Conservation (phyloP, 2,329 filamentous ascomycete species). For the Colletotrichum incanum region DNA sequence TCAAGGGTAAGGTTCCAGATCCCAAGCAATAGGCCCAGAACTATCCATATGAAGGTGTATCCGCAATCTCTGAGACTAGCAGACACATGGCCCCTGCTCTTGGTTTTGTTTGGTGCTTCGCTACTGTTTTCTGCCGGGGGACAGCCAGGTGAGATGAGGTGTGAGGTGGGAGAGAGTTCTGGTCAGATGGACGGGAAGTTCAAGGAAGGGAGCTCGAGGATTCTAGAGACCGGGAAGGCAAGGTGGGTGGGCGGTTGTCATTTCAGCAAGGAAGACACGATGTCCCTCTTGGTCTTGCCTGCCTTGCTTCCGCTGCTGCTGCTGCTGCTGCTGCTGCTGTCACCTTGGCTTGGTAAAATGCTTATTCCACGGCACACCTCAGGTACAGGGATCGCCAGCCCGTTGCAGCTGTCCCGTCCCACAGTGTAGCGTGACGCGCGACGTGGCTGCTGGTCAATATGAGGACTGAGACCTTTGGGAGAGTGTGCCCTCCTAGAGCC, state of each 20-base stretch:
- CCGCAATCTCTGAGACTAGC: constrained; percentile 37
- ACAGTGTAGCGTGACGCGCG: constrained; percentile 26
- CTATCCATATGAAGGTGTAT: constrained; percentile 20
- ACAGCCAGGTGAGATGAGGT: constrained; percentile 10
- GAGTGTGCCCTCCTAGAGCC: neutral
- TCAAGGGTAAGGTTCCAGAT: constrained; percentile 10
- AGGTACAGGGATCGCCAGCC: constrained; percentile 27
- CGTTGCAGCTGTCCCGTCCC: constrained; percentile 15
- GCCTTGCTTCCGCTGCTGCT: neutral
- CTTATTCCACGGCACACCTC: constrained; percentile 25
- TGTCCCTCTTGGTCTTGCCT: neutral
- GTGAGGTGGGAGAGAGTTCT: constrained; percentile 14
- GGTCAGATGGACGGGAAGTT: constrained; percentile 9
- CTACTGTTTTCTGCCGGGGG: neutral
- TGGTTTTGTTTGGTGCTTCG: constrained; percentile 23
- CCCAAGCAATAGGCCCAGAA: constrained; percentile 11
- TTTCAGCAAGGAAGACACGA: constrained; percentile 5
- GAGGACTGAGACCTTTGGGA: constrained; percentile 18
- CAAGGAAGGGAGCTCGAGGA: constrained; percentile 3
- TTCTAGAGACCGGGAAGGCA: neutral
- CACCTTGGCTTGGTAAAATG: constrained; percentile 15
- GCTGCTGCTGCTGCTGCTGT: constrained; percentile 1
- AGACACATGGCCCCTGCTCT: constrained; percentile 39
- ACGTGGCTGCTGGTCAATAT: constrained; percentile 19
- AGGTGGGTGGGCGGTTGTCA: constrained; percentile 5